Evolutionary conservation across 1,284 basidiomycete species (phyloP).

Genomic region (Rhodotorula sp.): DNA sequence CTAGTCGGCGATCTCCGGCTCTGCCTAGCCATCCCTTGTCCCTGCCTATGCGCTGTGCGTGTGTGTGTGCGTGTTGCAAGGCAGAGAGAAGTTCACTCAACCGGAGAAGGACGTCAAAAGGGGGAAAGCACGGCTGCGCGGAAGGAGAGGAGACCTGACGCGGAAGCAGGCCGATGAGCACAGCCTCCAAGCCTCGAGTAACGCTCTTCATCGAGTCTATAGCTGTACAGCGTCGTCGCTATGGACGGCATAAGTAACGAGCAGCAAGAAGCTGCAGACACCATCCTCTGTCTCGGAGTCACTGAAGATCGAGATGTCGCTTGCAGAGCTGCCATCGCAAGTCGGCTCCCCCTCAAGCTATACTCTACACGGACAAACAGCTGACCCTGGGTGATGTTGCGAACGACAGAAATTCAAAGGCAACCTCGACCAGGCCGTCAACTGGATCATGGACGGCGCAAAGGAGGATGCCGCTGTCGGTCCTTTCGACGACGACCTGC

Average conservation of each 20-base stretch:
- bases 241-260: background rate
- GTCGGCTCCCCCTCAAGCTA: background rate
- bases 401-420: constrained; percentile 4
- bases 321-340: constrained; percentile 5
- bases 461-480: background rate
- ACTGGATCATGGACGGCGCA: constrained; percentile 17
- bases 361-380: no score
- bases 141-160: background rate
- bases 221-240: background rate
- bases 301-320: background rate
- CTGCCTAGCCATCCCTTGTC: no score
- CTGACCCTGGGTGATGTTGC: no score
- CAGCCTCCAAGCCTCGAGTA: background rate
- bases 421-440: constrained; percentile 10
- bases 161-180: background rate
- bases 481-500: background rate
- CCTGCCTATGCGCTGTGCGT: background rate
- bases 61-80: background rate
- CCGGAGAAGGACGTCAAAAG: background rate
- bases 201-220: no score
- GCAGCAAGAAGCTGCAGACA: background rate
- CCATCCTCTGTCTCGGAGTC: constrained; percentile 15
- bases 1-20: background rate
- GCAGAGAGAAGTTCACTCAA: background rate
- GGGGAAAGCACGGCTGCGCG: background rate